Evolutionary conservation across 345 rosid genomes (phyloP), one percentile per base, ranked within the genome.

Genomic region (Murraya koenigii): DNA sequence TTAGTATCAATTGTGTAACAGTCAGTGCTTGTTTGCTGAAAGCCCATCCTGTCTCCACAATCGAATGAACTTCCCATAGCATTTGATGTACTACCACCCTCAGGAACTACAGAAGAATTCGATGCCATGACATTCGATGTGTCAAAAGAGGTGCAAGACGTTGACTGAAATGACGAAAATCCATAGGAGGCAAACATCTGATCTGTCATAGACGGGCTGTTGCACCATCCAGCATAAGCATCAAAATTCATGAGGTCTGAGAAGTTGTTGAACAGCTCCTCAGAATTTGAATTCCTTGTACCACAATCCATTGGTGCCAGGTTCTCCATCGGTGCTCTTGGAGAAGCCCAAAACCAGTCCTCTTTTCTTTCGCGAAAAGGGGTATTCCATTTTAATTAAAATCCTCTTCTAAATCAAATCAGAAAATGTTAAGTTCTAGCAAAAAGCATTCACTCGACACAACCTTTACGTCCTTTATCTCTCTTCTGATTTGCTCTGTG

Each of bases 171-270:
- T 66, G 85, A 76, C 3, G 93, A 68, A 19, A 86, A 61, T 20
- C 82, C 89, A 77, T 74, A 83, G 35, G 93, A 82, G 32, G 87
- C 72, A 74, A 85, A 79, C 79, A 88, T 81, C 71, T 86, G 85
- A 55, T 93, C 95, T 8, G 85, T 58, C 47, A 81, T 74, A 15
- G 82, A 41, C 41, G 97, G 88, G 73, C 83, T 88, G 79, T 80
- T 89, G 83, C 87, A 90, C 90, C 92, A 89, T 56, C 89, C 95
- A 78, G 87, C 89, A 82, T 83, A 84, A 36, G 83, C 56, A 71
- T 94, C 97, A 5, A 88, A 82, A 87, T 89, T 91, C 90, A 90
- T 82, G 60, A 89, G 81, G 64, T 91, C 94, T 0, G 88, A 74
- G 56, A 89, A 78, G 87, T 80, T 83, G 77, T 71, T 79, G 35